Base-by-base conservation (phyloP, 148 eudicot species). In the Talinum fruticosum region DNA sequence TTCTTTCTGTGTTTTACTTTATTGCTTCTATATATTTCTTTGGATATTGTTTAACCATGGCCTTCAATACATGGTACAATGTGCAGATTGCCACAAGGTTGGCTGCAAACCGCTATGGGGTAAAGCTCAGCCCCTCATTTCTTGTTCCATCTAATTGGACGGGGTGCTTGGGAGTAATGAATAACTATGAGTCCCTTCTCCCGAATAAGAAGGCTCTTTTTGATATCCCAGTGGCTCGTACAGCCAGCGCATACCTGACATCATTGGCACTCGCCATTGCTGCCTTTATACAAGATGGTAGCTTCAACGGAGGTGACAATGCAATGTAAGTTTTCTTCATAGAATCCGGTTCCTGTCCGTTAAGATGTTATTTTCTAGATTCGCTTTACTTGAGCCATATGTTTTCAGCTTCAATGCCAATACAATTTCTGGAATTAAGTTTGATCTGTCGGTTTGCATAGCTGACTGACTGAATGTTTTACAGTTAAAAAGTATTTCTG, bases 111-210 rank as follows among this genome's bases (percentile, higher is more conserved):
- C 93, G 87, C 10, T 90, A 86, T 82, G 93, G 93, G 47, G 97
- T 96, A 33, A 89, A 93, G 81, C 91, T 96, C 77, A 93, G 97
- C 78, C 99, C 99, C 51, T 96, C 99, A 23, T 88, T 96, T 79
- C 93, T 96, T 35, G 97, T 96, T 28, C 99, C 99, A 5, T 96
- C 99, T 10, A 93, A 86, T 72, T 96, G 99, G 99, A 96, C 99
- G 0, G 99, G 99, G 49, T 93, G 97, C 83, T 90, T 93, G 75
- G 97, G 99, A 77, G 99, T 96, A 51, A 93, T 96, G 88, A 96
- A 96, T 74, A 93, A 96, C 78, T 93, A 93, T 16, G 99, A 96
- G 83, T 96, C 99, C 53, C 83, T 96, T 44, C 90, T 96, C 33
- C 97, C 99, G 16, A 90, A 91, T 78, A 96, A 90, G 83, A 93